Percentiles rank a stretch among this genome's conserved stretches.
phyloP scores from a whole-genome alignment of 2,329 filamentous ascomycete genomes.

The Pseudogymnoascus sp. region DNA sequence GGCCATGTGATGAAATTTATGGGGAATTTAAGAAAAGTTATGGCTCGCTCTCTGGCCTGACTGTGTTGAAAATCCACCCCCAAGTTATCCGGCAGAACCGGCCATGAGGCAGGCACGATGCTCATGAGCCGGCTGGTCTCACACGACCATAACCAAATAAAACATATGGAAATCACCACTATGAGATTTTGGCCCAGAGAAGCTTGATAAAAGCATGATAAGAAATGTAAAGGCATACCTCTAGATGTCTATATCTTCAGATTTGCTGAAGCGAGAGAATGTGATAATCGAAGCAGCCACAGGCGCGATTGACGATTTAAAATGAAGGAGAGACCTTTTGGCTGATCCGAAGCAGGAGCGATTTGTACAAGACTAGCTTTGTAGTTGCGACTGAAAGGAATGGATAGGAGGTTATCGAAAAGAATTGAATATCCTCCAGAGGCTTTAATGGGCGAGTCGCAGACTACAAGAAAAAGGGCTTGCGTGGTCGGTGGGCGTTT shows the following conservation, averaged over 20 bases:
- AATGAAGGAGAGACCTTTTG: background rate
- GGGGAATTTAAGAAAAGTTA: background rate
- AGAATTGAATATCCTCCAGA: slow-evolving; percentile 8
- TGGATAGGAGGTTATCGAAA: slow-evolving; percentile 8
- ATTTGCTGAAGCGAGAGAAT: slow-evolving; percentile 1
- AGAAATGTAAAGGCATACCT: background rate
- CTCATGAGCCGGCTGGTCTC: background rate
- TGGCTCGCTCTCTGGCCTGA: background rate
- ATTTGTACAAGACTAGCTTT: slow-evolving; percentile 2
- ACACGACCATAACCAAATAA: background rate
- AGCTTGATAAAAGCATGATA: background rate
- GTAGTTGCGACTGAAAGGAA: slow-evolving; percentile 8
- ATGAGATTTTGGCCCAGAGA: background rate
- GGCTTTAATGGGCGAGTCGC: slow-evolving; percentile 3
- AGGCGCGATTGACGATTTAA: slow-evolving; percentile 2
- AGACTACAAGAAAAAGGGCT: slow-evolving; percentile 9
- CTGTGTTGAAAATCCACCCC: background rate
- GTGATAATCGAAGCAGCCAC: slow-evolving; percentile 6
- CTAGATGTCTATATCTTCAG: background rate
- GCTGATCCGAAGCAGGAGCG: background rate
- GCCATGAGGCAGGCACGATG: background rate
- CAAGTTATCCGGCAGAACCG: no score
- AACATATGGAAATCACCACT: background rate
- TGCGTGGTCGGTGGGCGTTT: slow-evolving; percentile 7
- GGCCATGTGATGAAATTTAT: background rate